These are phyloP conservation scores for Venustampulla echinocandica DNA, from an alignment of 495 filamentous ascomycete genomes.

Conservation along the genomic window DNA sequence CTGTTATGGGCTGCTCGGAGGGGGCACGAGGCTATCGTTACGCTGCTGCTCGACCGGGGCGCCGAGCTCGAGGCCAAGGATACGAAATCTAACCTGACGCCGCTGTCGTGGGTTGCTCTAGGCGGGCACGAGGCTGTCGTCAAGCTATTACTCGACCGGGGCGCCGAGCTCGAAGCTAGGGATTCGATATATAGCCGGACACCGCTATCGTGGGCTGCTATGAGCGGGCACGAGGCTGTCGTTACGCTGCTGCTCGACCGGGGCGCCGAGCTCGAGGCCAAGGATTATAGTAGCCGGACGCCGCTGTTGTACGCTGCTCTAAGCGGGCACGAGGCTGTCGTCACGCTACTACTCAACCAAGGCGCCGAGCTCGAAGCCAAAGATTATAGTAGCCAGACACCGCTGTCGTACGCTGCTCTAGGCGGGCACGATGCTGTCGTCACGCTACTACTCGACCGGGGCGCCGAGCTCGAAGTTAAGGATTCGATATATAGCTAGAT, in stretches of 20 bases:
- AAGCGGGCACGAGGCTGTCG: constrained; percentile 29
- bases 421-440: not conserved
- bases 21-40: not conserved
- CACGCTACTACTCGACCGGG: not conserved
- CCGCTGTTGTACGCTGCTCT: constrained; percentile 25
- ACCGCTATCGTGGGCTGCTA: constrained; percentile 25
- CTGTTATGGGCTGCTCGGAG: not conserved
- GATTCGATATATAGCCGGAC: constrained; percentile 17
- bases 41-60: not conserved
- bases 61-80: not conserved
- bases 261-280: not conserved
- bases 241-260: constrained; percentile 6
- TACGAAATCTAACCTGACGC: not conserved
- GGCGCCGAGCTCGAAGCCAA: not conserved
- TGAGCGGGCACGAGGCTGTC: constrained; percentile 1
- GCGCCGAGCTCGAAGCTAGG: not conserved
- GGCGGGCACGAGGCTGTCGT: not conserved
- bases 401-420: not conserved
- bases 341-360: constrained; percentile 15
- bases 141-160: not conserved
- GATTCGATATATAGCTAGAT: no score
- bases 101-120: not conserved
- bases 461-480: no score
- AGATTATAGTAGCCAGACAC: not conserved
- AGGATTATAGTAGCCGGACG: not conserved